These are phyloP conservation scores for Suillus placidus DNA, from an alignment of 768 basidiomycete species.

Conservation along the genomic window DNA sequence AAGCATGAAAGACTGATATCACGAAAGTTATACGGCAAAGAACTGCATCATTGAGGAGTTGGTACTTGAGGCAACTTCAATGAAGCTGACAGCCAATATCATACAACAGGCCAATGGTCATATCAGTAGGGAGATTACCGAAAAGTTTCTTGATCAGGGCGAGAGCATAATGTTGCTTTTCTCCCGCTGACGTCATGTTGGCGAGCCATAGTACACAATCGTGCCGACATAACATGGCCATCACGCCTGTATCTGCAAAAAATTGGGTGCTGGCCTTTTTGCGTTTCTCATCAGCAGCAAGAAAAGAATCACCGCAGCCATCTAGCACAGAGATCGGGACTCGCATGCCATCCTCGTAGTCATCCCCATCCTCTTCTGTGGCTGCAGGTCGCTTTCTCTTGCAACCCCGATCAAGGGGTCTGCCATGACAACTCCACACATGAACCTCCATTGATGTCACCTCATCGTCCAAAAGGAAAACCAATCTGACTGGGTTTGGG, in stretches of 20 bases:
- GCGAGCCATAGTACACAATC: slow-evolving; percentile 22
- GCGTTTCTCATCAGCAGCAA: too few species aligned
- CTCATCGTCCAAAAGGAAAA: too few species aligned
- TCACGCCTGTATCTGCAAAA: slow-evolving; percentile 25
- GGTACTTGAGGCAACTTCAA: slow-evolving; percentile 18
- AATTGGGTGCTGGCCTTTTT: too few species aligned
- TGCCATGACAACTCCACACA: too few species aligned
- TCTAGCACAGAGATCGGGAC: too few species aligned
- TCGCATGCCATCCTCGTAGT: too few species aligned
- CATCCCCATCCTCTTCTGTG: too few species aligned
- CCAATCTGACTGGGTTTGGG: slow-evolving; percentile 23
- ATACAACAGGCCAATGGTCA: slow-evolving; percentile 24
- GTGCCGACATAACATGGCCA: slow-evolving; percentile 27
- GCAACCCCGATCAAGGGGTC: too few species aligned
- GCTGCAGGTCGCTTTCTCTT: too few species aligned
- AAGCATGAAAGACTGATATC: slow-evolving; percentile 11
- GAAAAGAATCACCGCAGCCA: too few species aligned
- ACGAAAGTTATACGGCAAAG: not conserved
- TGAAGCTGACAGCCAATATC: slow-evolving; percentile 29
- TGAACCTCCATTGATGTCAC: too few species aligned
- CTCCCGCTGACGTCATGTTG: slow-evolving; percentile 23
- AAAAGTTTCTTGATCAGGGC: slow-evolving; percentile 10
- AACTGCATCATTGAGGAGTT: not conserved
- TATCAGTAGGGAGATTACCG: slow-evolving; percentile 16
- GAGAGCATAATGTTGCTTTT: slow-evolving; percentile 22